Percentiles rank a stretch among this genome's conserved stretches.
Conservation (phyloP, 352 stramenopile genomes). For the Phytopythium kandeliae region DNA sequence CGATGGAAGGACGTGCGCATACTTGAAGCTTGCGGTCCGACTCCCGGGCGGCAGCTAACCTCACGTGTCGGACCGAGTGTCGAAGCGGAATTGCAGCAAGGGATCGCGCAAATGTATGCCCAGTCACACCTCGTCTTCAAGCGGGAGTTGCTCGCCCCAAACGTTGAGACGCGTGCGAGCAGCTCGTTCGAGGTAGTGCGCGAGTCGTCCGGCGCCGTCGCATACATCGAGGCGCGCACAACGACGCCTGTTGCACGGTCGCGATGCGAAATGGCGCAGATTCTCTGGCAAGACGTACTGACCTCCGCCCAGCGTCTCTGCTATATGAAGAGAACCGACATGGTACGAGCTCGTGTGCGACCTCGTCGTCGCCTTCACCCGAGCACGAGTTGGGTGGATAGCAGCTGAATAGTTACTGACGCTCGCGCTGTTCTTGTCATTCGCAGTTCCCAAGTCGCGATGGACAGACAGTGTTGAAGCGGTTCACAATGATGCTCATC, state of each 20-base stretch:
- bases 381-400: no score
- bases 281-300: constrained; percentile 14
- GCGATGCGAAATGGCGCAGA: constrained; percentile 3
- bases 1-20: background rate
- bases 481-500: background rate
- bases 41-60: no score
- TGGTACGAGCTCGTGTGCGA: constrained; percentile 2
- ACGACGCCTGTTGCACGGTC: constrained; percentile 14
- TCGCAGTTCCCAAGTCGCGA: background rate
- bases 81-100: background rate
- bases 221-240: constrained; percentile 13
- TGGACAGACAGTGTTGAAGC: background rate
- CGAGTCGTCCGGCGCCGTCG: constrained; percentile 1
- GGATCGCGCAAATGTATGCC: background rate
- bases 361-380: no score
- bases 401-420: background rate
- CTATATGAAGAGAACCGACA: constrained; percentile 11
- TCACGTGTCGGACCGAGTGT: background rate
- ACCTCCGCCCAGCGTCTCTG: background rate
- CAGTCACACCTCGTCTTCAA: background rate
- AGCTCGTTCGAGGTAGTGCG: constrained; percentile 2
- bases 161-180: background rate
- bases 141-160: background rate
- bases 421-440: background rate
- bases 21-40: background rate